phyloP scores from a whole-genome alignment of 805 yeast genomes.

The Hanseniaspora singularis region DNA sequence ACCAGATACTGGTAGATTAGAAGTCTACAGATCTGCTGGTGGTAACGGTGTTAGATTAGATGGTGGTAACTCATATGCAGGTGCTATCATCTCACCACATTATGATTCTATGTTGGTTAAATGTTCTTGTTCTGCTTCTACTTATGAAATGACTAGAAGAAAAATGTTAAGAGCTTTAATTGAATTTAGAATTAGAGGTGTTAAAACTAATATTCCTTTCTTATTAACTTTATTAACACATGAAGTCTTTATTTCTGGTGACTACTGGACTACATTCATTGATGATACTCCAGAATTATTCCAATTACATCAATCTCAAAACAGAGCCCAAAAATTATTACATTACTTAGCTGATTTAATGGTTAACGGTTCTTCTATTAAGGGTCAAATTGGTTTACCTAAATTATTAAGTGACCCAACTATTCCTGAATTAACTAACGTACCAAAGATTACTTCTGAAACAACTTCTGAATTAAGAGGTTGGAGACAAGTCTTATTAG shows the following conservation, averaged over 20 bases:
- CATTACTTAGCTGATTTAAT: slow-evolving; percentile 85
- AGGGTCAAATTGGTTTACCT: slow-evolving; percentile 91
- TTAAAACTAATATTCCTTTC: slow-evolving; percentile 96
- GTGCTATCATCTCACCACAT: slow-evolving; percentile 91
- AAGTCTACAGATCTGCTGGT: slow-evolving; percentile 95
- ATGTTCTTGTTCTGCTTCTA: slow-evolving; percentile 94
- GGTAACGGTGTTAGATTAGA: slow-evolving; percentile 98
- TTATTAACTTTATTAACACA: slow-evolving; percentile 81
- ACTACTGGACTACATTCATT: slow-evolving; percentile 96
- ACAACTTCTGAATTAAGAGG: slow-evolving; percentile 36
- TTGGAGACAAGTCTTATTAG: slow-evolving; percentile 80
- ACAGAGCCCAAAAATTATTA: slow-evolving; percentile 90
- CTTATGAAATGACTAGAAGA: slow-evolving; percentile 91
- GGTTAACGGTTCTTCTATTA: slow-evolving; percentile 90
- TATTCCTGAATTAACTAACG: slow-evolving; percentile 62
- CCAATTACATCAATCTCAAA: slow-evolving; percentile 87
- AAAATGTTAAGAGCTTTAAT: slow-evolving; percentile 94
- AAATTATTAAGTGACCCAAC: slow-evolving; percentile 64
- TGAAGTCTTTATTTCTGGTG: slow-evolving; percentile 71
- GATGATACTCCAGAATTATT: slow-evolving; percentile 95
- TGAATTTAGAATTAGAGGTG: slow-evolving; percentile 98
- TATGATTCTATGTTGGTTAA: slow-evolving; percentile 97
- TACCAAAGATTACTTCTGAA: slow-evolving; percentile 42
- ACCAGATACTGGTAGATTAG: slow-evolving; percentile 97
- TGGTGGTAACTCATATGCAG: slow-evolving; percentile 98